Percentiles rank a stretch among this genome's conserved stretches.
Conservation (phyloP, 305 asterid species). For the Lippia alba region DNA sequence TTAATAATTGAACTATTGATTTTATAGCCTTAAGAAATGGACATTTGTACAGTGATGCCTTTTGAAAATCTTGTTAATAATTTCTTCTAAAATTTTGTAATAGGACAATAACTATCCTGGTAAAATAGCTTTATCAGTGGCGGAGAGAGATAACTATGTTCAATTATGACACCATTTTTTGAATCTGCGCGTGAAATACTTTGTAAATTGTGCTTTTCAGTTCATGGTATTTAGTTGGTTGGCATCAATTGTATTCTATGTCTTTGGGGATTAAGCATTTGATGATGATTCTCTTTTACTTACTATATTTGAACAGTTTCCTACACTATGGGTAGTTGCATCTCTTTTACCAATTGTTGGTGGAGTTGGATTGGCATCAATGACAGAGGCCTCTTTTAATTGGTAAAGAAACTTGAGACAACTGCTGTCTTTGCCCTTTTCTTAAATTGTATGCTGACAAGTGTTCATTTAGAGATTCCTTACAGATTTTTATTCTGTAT, state of each 20-base stretch:
- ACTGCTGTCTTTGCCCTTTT: slow-evolving; percentile 2
- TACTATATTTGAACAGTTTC: slow-evolving; percentile 63
- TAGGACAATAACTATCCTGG: not conserved
- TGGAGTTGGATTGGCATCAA: slow-evolving; percentile 93
- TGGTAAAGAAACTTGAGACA: slow-evolving; percentile 67
- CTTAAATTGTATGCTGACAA: slow-evolving; percentile 2
- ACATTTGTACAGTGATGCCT: not conserved
- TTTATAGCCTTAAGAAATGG: not conserved
- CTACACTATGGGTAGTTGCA: slow-evolving; percentile 83
- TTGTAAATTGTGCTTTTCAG: not conserved
- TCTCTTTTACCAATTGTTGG: slow-evolving; percentile 97
- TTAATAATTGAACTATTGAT: not conserved
- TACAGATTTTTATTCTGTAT: too few relatives aligned
- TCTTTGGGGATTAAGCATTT: slow-evolving; percentile 4
- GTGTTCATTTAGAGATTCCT: too few relatives aligned
- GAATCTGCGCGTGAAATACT: not conserved
- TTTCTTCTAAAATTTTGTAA: not conserved
- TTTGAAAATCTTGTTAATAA: not conserved
- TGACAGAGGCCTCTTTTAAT: slow-evolving; percentile 95
- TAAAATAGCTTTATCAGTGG: not conserved
- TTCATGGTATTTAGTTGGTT: slow-evolving; percentile 5
- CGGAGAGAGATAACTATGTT: not conserved
- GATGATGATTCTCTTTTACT: too few relatives aligned
- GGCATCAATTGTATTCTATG: not conserved
- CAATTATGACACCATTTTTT: slow-evolving; percentile 10